These are phyloP conservation scores for Trametes villosa DNA, from an alignment of 768 basidiomycete genomes.

Conservation along the genomic window DNA sequence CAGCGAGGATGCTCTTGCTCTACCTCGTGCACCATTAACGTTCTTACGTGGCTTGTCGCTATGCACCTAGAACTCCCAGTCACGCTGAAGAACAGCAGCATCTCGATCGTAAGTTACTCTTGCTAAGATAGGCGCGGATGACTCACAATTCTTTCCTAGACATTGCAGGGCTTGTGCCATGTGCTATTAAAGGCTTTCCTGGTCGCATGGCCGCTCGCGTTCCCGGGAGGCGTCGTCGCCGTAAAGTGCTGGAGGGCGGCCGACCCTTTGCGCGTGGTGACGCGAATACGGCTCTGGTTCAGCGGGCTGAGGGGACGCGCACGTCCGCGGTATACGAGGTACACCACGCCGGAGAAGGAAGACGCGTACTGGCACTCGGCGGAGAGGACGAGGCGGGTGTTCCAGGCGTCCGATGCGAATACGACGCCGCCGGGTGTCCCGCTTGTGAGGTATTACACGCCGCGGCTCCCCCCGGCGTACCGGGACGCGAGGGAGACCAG, in stretches of 20 bases:
- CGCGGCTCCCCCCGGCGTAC: conserved; percentile 43
- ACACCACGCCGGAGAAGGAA: conserved; percentile 17
- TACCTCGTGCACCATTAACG: too few species aligned
- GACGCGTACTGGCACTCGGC: conserved; percentile 25
- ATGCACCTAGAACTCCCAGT: conserved; percentile 1
- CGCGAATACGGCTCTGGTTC: background rate
- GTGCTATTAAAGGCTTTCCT: conserved; percentile 9
- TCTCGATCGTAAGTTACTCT: background rate
- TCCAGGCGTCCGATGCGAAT: conserved; percentile 25
- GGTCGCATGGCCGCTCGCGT: conserved; percentile 17
- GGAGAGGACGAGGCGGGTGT: background rate
- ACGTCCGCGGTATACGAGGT: conserved; percentile 2
- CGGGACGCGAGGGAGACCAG: conserved; percentile 29
- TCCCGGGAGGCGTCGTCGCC: conserved; percentile 6
- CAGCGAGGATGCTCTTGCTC: too few species aligned
- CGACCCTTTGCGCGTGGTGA: background rate
- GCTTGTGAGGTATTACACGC: conserved; percentile 27
- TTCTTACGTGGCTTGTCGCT: background rate
- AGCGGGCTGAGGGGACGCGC: background rate
- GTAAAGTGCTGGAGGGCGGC: conserved; percentile 7
- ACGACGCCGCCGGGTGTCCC: conserved; percentile 13
- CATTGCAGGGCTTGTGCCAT: background rate
- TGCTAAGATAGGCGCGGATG: background rate
- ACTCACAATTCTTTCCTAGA: background rate
- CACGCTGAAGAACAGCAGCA: background rate